Conservation (phyloP, 2,329 filamentous ascomycete genomes). For the Cladosporium sp. region DNA sequence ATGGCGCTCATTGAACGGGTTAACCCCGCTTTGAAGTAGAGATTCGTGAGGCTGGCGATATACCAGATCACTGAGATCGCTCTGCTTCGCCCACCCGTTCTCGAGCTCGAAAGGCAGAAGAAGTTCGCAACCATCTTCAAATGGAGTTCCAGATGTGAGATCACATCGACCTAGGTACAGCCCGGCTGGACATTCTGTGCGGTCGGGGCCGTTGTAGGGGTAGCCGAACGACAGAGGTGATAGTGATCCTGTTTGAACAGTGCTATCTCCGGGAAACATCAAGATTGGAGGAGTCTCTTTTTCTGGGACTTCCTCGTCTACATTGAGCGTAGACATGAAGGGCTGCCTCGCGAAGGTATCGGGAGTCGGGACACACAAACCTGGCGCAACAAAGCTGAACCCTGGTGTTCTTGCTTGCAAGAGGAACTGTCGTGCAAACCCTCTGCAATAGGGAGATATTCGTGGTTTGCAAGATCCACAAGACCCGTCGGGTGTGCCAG, state of each 20-base stretch:
- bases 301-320: not conserved
- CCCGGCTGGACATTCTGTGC: not conserved
- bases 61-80: constrained; percentile 8
- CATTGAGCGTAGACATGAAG: not conserved
- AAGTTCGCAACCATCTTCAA: constrained; percentile 7
- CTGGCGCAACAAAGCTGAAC: constrained; percentile 14
- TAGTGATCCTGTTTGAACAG: not conserved
- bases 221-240: constrained; percentile 3
- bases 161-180: constrained; percentile 8
- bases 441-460: no score
- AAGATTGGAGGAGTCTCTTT: constrained; percentile 12
- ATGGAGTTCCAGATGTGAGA: not conserved
- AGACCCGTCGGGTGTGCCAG: no score
- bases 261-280: constrained; percentile 19
- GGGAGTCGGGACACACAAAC: constrained; percentile 5
- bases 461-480: no score
- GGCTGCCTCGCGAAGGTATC: constrained; percentile 2
- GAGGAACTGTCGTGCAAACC: no score
- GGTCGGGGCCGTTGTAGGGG: not conserved
- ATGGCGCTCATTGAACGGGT: constrained; percentile 15
- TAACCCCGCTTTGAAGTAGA: constrained; percentile 15
- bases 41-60: not conserved
- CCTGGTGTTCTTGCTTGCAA: constrained; percentile 14
- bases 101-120: constrained; percentile 3
- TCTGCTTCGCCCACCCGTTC: constrained; percentile 9